phyloP scores from a whole-genome alignment of 139 green algal genomes.

The Coccomyxa sp. region DNA sequence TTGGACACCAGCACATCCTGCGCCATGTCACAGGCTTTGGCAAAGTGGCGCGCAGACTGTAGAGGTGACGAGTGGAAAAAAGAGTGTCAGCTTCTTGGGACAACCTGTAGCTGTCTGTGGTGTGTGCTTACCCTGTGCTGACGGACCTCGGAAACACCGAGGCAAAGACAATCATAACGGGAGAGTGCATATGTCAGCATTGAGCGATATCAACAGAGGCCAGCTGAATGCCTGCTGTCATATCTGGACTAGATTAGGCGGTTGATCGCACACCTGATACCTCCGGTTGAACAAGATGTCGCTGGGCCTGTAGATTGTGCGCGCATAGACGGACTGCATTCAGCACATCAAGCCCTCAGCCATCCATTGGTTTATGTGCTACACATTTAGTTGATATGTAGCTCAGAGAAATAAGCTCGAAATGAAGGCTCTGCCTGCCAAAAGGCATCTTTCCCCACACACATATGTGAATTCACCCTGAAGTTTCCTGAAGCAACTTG shows the following conservation, averaged over 20 bases:
- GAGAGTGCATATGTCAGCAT: no score
- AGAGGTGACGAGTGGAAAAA: neutral
- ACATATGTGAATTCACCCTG: no score
- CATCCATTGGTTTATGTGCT: neutral
- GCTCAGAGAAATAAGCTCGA: no score
- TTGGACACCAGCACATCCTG: constrained; percentile 1
- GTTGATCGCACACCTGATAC: neutral
- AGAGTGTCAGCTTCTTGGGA: neutral
- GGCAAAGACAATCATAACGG: no score
- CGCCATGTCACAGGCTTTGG: neutral
- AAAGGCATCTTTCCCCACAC: no score
- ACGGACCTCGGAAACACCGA: no score
- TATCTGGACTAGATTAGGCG: neutral
- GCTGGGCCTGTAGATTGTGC: neutral
- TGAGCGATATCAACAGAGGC: no score
- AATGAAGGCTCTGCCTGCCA: no score
- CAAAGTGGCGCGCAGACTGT: neutral
- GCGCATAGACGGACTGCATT: constrained; percentile 1
- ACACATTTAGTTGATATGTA: neutral
- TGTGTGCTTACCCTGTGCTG: no score
- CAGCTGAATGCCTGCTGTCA: neutral
- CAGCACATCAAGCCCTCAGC: neutral
- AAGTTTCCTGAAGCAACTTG: no score
- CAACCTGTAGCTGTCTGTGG: no score
- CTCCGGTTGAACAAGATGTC: neutral